phyloP scores from a whole-genome alignment of 2,329 filamentous ascomycete species.

The Onygena corvina region DNA sequence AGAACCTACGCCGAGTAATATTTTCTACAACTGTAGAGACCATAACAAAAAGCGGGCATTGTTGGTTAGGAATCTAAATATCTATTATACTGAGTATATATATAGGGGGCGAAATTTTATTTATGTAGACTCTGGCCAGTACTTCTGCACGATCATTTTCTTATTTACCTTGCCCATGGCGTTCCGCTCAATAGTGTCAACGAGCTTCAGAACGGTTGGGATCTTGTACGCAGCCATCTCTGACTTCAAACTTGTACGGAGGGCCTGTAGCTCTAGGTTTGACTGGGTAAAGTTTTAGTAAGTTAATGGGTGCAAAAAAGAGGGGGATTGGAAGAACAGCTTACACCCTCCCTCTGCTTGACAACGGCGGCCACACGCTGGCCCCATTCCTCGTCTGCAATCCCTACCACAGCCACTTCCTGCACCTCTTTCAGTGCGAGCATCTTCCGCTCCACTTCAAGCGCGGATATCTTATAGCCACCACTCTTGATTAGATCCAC shows the following conservation, averaged over 20 bases:
- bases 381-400: slow-evolving; percentile 44
- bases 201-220: slow-evolving; percentile 71
- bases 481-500: slow-evolving; percentile 46
- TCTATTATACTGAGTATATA: background rate
- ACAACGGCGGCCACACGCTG: slow-evolving; percentile 45
- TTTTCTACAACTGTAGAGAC: too few species aligned
- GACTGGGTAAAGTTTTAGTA: slow-evolving; percentile 9
- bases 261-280: slow-evolving; percentile 20
- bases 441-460: slow-evolving; percentile 45
- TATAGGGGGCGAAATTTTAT: background rate
- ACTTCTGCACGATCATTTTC: slow-evolving; percentile 30
- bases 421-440: slow-evolving; percentile 38
- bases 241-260: slow-evolving; percentile 46
- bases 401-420: slow-evolving; percentile 43
- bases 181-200: slow-evolving; percentile 70
- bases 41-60: too few species aligned
- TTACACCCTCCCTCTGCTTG: slow-evolving; percentile 29
- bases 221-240: slow-evolving; percentile 81
- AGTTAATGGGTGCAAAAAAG: background rate
- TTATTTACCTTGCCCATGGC: slow-evolving; percentile 76
- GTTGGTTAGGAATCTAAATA: too few species aligned
- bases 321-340: slow-evolving; percentile 10
- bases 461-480: slow-evolving; percentile 44
- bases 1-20: too few species aligned
- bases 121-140: slow-evolving; percentile 20